These are phyloP conservation scores for Microdochium nivale DNA, from an alignment of 2,329 filamentous ascomycete genomes.

Conservation along the genomic window DNA sequence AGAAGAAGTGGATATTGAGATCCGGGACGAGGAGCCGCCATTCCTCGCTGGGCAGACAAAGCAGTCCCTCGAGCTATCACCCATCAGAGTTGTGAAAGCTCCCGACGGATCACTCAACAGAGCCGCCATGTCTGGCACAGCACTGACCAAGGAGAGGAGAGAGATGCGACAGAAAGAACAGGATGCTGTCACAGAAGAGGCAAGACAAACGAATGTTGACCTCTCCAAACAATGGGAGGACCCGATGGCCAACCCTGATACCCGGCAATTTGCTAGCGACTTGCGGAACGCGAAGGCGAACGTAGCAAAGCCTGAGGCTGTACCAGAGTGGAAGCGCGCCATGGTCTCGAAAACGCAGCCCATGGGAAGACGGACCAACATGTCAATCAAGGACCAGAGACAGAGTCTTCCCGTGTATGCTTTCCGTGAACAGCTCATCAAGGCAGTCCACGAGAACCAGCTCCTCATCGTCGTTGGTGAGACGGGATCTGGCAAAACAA, in stretches of 20 bases:
- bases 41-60: constrained; percentile 96
- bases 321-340: constrained; percentile 89
- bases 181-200: constrained; percentile 58
- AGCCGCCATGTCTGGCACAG: constrained; percentile 87
- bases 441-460: constrained; percentile 81
- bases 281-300: constrained; percentile 57
- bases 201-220: constrained; percentile 62
- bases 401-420: constrained; percentile 83
- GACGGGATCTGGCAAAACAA: constrained; percentile 95
- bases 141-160: constrained; percentile 79
- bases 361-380: constrained; percentile 75
- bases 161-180: constrained; percentile 84
- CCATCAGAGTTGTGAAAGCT: constrained; percentile 93
- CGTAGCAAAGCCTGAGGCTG: constrained; percentile 52
- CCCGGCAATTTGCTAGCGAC: constrained; percentile 83
- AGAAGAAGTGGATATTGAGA: constrained; percentile 94
- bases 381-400: constrained; percentile 93
- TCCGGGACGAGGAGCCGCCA: constrained; percentile 90
- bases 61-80: constrained; percentile 87
- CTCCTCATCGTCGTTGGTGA: constrained; percentile 94
- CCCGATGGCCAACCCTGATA: constrained; percentile 81
- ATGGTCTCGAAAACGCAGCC: constrained; percentile 72
- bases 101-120: constrained; percentile 97
- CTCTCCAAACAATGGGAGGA: constrained; percentile 91
- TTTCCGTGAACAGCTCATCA: constrained; percentile 79